Base-by-base conservation (phyloP, 176 grass and related monocot species). In the Musa troglodytarum region DNA sequence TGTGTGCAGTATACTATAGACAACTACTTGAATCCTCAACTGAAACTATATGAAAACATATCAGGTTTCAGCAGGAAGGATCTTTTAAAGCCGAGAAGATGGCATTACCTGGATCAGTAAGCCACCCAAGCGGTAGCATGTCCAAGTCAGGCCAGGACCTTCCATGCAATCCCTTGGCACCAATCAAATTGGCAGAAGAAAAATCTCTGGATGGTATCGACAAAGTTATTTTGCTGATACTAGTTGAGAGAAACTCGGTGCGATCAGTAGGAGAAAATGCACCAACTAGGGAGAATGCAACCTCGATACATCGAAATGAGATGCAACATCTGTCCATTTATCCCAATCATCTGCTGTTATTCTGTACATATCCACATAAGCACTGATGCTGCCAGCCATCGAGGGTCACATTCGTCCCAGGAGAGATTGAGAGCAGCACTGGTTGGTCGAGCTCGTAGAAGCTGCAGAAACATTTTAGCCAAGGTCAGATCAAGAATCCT, bases 311-410 rank as follows among this genome's bases (percentile, higher is more conserved):
- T 84, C 56, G 73, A 96, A 96, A 78, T 92, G 93, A 55, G 81
- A 88, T 83, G 78, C 83, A 57, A 92, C 89, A 87, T 90, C 87
- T 57, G 85, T 70, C 93, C 93, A 90, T 16, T 49, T 86, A 76
- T 96, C 93, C 93, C 93, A 96, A 83, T 96, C 93, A 80, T 96
- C 93, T 24, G 76, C 89, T 29, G 93, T 96, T 76, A 92, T 83
- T 78, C 93, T 89, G 74, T 96, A 92, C 85, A 96, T 90, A 53
- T 96, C 92, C 63, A 92, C 87, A 74, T 85, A 77, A 22, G 83
- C 54, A 52, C 86, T 82, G 22, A 96, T 90, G 19, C 78, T 82
- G 55, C 86, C 73, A 54, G 93, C 87, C 83, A 96, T 85, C 7
- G 79, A 79, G 77, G 74, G 81, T 92, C 49, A 90, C 89, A 34